A percentile compares a stretch with the other conserved stretches of the same genome.
Evolutionary conservation across 768 basidiomycete genomes (phyloP).

Genomic region (Naematelia encephala): DNA sequence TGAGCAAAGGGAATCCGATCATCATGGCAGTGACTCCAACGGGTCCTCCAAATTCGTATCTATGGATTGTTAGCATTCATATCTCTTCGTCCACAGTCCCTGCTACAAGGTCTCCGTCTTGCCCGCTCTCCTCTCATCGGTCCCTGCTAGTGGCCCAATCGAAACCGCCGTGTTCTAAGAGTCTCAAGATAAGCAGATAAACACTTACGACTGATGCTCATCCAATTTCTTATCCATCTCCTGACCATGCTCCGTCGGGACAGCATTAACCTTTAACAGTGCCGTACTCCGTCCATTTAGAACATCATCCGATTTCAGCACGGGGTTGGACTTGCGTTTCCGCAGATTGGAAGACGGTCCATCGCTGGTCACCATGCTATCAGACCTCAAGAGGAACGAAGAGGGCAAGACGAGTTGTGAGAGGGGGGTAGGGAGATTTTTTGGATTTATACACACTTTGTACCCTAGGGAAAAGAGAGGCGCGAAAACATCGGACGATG

Average conservation of each 20-base stretch:
- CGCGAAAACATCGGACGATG: not conserved
- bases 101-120: no score
- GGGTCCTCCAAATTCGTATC: conserved; percentile 96
- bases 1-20: conserved; percentile 85
- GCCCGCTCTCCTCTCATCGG: no score
- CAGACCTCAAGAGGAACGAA: not conserved
- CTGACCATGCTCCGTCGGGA: conserved; percentile 65
- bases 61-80: no score
- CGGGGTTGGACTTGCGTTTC: conserved; percentile 17
- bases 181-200: no score
- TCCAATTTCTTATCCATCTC: conserved; percentile 71
- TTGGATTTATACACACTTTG: not conserved
- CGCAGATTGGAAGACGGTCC: conserved; percentile 21
- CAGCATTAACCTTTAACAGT: conserved; percentile 30
- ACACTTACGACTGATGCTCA: conserved; percentile 61
- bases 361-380: conserved; percentile 6
- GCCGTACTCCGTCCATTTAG: conserved; percentile 27
- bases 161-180: not conserved
- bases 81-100: no score
- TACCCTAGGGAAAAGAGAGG: not conserved
- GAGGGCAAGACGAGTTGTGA: not conserved
- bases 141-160: not conserved
- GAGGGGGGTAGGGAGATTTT: not conserved
- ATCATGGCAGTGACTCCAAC: conserved; percentile 88
- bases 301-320: conserved; percentile 21